Base-by-base conservation (phyloP, 139 green algal genomes). In the Closterium sp. region DNA sequence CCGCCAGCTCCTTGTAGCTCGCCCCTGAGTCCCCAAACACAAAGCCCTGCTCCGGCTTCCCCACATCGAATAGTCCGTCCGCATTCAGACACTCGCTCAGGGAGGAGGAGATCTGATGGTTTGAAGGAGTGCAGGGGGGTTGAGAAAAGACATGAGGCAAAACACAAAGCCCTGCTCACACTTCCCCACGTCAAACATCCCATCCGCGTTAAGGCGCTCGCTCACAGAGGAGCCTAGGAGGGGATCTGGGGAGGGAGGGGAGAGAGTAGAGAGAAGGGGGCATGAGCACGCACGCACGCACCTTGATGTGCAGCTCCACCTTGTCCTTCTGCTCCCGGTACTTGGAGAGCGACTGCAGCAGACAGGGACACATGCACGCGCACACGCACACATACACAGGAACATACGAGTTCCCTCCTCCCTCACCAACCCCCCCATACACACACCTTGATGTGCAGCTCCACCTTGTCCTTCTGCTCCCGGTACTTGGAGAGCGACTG, bases 21-120 rank as follows among this genome's bases (percentile, higher is more conserved):
- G 97, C 98, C 84, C 93, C 97, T 73, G 97, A 97, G 17, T 99
- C 97, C 0, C 98, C 98, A 93, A 98, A 98, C 87, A 99, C 97
- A 62, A 99, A 86, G 94, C 98, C 97, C 96, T 99, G 98, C 94
- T 99, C 98, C 94, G 99, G 92, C 92, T 97, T 97, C 6, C 98
- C 98, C 38, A 99, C 86, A 1, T 97, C 96, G 1, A 95, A 96
- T 85, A 99, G 95, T 24, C 91, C 84, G 13, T 96, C 92, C 32
- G 92, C 92, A 6, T 97, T 96, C 22, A 97, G 96, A 32, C 30
- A n/a, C 13, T 13, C 28, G 91, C 97, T 98, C 24, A 99, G 91
- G 88, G 96, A 94, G 62, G 62, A 79, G 4, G 62, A 79, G 19
- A 79, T 70, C 4, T 70, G 45, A 1, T 7, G 32, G 32, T 38